Evolutionary conservation across 2,329 filamentous ascomycete genomes (phyloP).

Genomic region (Venturiaceae sp.): DNA sequence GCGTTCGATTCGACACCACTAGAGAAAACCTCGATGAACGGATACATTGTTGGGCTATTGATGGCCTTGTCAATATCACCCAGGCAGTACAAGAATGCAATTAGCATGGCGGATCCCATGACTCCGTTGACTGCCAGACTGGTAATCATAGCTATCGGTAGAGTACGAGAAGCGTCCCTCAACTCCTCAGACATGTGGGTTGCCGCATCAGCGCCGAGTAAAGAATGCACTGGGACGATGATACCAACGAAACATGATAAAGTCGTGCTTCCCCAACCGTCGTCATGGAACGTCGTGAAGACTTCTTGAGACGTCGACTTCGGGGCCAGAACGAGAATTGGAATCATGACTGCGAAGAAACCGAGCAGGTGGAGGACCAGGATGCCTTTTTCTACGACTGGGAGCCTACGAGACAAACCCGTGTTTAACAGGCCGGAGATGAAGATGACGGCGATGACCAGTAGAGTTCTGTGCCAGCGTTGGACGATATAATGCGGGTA

Average conservation of each 20-base stretch:
- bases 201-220: constrained; percentile 5
- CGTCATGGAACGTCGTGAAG: constrained; percentile 15
- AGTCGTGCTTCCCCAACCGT: constrained; percentile 13
- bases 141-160: constrained; percentile 31
- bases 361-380: constrained; percentile 17
- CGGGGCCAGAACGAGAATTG: constrained; percentile 20
- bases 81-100: constrained; percentile 26
- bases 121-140: constrained; percentile 17
- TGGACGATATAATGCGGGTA: constrained; percentile 21
- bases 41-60: constrained; percentile 1
- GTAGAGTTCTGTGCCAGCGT: constrained; percentile 3
- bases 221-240: neutral
- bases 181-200: constrained; percentile 20
- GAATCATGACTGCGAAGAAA: constrained; percentile 20
- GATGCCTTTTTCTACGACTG: constrained; percentile 18
- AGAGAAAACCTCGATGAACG: constrained; percentile 19
- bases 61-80: constrained; percentile 5
- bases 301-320: constrained; percentile 13
- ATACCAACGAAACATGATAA: constrained; percentile 9
- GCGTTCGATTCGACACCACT: neutral
- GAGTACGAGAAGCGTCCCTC: constrained; percentile 20
- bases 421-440: constrained; percentile 14
- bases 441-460: constrained; percentile 13
- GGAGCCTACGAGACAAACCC: constrained; percentile 15
- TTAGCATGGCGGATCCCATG: constrained; percentile 6